phyloP scores from a whole-genome alignment of 352 stramenopile genomes.

The Pythium coloratum region DNA sequence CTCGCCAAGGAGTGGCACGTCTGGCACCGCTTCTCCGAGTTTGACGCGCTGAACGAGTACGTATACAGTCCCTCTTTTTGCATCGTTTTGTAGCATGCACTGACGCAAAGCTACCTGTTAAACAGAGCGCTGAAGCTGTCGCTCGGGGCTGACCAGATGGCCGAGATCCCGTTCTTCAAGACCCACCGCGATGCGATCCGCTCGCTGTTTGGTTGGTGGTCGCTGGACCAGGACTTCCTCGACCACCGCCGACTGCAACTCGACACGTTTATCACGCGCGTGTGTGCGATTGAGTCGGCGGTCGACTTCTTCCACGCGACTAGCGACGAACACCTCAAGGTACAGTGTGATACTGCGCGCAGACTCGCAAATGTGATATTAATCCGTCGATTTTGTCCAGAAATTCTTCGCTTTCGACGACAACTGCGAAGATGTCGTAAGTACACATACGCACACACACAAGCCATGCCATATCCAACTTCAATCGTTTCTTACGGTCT shows the following conservation, averaged over 20 bases:
- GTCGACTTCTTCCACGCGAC: constrained; percentile 69
- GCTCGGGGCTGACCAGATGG: constrained; percentile 42
- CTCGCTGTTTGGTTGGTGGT: constrained; percentile 45
- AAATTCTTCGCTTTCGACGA: constrained; percentile 63
- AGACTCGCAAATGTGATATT: not conserved
- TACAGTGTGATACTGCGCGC: not conserved
- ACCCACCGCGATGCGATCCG: constrained; percentile 51
- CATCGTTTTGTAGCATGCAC: not conserved
- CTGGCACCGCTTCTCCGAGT: constrained; percentile 69
- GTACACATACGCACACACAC: constrained; percentile 16
- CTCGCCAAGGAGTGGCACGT: constrained; percentile 62
- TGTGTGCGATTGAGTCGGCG: constrained; percentile 40
- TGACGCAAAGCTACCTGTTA: not conserved
- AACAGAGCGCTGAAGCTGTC: constrained; percentile 40
- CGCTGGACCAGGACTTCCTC: constrained; percentile 58
- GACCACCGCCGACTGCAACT: constrained; percentile 52
- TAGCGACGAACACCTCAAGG: constrained; percentile 46
- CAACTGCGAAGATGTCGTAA: constrained; percentile 60
- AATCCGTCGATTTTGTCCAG: constrained; percentile 19
- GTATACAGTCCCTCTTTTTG: not conserved
- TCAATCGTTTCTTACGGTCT: not conserved
- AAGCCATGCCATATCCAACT: not conserved
- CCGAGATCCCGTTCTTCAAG: constrained; percentile 52
- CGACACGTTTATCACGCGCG: constrained; percentile 48
- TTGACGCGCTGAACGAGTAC: constrained; percentile 58